Conservation (phyloP, 305 asterid species). For the Fraxinus sp. region DNA sequence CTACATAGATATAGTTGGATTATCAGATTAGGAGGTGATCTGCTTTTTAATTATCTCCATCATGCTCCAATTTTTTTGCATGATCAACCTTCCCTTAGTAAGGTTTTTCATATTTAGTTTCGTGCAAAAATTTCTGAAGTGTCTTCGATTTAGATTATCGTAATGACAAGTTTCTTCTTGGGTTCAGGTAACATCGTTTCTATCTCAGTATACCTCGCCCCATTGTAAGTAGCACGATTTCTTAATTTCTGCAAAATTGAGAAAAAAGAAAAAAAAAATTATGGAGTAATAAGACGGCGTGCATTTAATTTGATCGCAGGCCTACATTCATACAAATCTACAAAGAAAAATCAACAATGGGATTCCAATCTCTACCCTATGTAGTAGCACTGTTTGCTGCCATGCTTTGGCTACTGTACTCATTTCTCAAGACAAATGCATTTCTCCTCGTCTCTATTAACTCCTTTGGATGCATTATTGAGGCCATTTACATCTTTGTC, state of each 20-base stretch:
- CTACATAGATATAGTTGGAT: not conserved
- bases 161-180: not conserved
- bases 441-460: constrained; percentile 65
- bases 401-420: constrained; percentile 75
- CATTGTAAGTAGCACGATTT: constrained; percentile 42
- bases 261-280: not conserved
- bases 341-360: constrained; percentile 71
- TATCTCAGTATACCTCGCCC: constrained; percentile 55
- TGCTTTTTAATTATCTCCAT: not conserved
- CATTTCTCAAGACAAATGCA: constrained; percentile 46
- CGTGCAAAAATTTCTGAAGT: not conserved
- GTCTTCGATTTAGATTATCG: not conserved
- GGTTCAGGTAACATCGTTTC: constrained; percentile 62
- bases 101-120: not conserved
- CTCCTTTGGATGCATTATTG: constrained; percentile 58
- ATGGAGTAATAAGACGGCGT: not conserved
- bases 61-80: not conserved
- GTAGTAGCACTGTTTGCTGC: constrained; percentile 64
- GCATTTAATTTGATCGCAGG: constrained; percentile 30
- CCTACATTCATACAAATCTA: constrained; percentile 63
- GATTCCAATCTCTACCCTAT: constrained; percentile 65
- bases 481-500: constrained; percentile 55
- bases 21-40: not conserved
- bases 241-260: not conserved
- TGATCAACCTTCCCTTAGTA: constrained; percentile 24